Base-by-base conservation (phyloP, 768 basidiomycete genomes). In the Phlebiopsis gigantea region DNA sequence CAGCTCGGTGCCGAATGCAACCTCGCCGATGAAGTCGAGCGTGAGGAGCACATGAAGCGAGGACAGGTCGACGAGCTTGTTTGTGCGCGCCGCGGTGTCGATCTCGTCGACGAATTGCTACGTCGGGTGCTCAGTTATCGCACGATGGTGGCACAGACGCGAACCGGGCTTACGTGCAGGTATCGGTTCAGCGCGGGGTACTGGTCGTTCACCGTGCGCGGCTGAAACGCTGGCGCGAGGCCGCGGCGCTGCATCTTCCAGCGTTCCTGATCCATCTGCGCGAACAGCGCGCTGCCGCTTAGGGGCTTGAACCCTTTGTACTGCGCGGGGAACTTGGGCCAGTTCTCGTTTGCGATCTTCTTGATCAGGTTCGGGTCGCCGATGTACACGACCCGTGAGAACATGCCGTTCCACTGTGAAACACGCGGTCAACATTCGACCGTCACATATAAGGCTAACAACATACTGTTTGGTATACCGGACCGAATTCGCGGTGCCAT, bases 321-420 rank as follows among this genome's bases (percentile, higher is more conserved):
- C 39, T 52, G 50, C 50, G 50, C 50, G 31, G 50, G 50, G 21
- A 42, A 52, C 50, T 52, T 52, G 39, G 30, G 50, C 50, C 50
- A 52, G 26, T 52, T 52, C 30, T 52, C 50, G 26, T 52, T 52
- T 10, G 50, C 50, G 21, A 52, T 52, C 50, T 52, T 34, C 12
- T 15, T 8, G 19, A 52, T 52, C 19, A 52, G 50, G 21, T 22
- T 8, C 21, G 50, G 49, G 50, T 52, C 50, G 21, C 50, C 50
- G 22, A 52, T 24, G 29, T 52, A 52, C 12, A 52, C 29, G 2
- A 52, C 39, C 8, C 50, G 30, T 9, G 50, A 52, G 39, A 52
- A 39, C 15, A 39, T 28, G 21, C 50, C 50, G 39, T 52, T 52
- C 50, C 50, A 52, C 50, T 52, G 30, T 10, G 39, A 21, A 15